A percentile compares a stretch with the other conserved stretches of the same genome.
phyloP scores from a whole-genome alignment of 768 basidiomycete genomes.

The Rhodotorula graminis region DNA sequence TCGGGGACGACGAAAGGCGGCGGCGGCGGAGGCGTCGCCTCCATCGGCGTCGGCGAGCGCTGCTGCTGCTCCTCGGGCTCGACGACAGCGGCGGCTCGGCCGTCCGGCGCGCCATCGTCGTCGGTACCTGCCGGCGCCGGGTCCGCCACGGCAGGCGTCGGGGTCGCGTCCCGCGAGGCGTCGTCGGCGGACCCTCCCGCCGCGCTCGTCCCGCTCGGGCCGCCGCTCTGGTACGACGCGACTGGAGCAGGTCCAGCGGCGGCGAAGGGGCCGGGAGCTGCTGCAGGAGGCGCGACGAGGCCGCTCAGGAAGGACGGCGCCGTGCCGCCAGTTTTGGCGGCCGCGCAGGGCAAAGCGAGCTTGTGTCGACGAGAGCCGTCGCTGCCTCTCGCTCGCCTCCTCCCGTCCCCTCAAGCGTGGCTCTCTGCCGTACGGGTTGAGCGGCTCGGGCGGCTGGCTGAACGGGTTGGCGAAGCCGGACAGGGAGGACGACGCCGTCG shows the following conservation, averaged over 20 bases:
- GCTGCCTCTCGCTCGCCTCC: too few species aligned
- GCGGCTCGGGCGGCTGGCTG: neutral
- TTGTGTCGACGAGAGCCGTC: too few species aligned
- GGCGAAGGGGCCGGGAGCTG: neutral
- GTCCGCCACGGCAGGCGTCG: neutral
- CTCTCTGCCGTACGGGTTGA: neutral
- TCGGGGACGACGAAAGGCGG: constrained; percentile 65
- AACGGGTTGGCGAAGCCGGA: neutral
- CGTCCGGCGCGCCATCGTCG: constrained; percentile 47
- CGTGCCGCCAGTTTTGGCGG: too few species aligned
- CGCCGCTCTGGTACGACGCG: constrained; percentile 1
- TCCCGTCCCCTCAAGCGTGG: too few species aligned
- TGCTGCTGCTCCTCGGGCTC: constrained; percentile 3
- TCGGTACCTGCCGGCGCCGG: neutral
- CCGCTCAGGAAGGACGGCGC: neutral
- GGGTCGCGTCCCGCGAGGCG: neutral
- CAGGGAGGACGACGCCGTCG: constrained; percentile 1
- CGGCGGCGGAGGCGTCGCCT: constrained; percentile 28
- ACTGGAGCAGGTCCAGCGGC: neutral
- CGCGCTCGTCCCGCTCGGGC: neutral
- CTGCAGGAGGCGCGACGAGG: neutral
- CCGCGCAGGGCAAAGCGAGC: too few species aligned
- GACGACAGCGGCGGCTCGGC: constrained; percentile 4
- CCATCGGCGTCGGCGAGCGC: constrained; percentile 23
- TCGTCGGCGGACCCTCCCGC: neutral